phyloP scores from a whole-genome alignment of 495 filamentous ascomycete species.

The Lophium mytilinum region DNA sequence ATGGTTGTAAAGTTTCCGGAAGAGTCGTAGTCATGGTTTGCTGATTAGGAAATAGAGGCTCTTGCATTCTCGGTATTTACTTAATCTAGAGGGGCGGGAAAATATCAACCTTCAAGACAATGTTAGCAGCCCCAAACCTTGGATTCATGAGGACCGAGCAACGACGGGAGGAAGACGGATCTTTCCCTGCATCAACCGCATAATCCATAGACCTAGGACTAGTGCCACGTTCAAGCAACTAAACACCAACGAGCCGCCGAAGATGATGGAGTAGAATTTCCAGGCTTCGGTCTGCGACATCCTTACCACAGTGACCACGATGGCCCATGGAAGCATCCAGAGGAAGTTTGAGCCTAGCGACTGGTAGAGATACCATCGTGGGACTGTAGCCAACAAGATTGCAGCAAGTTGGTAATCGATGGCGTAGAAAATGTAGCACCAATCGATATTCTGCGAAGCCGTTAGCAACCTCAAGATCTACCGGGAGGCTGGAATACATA shows the following conservation, averaged over 20 bases:
- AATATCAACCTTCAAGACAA: no score
- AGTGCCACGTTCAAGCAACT: constrained; percentile 49
- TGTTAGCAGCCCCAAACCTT: no score
- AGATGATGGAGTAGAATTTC: constrained; percentile 59
- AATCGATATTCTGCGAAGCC: constrained; percentile 55
- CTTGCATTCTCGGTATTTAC: no score
- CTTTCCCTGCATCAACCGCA: constrained; percentile 38
- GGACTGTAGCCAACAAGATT: constrained; percentile 55
- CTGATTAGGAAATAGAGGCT: no score
- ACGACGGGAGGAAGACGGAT: background rate
- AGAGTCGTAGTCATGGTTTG: no score
- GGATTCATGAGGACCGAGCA: background rate
- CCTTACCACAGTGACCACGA: constrained; percentile 18
- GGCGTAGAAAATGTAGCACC: constrained; percentile 73
- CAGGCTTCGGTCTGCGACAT: constrained; percentile 50
- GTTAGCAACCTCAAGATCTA: background rate
- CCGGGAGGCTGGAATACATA: background rate
- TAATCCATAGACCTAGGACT: constrained; percentile 48
- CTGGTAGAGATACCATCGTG: constrained; percentile 62
- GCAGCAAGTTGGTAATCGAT: constrained; percentile 55
- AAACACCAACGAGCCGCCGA: constrained; percentile 64
- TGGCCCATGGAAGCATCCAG: constrained; percentile 65
- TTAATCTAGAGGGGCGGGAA: no score
- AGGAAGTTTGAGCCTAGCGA: constrained; percentile 55
- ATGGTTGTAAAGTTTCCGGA: constrained; percentile 1